Evolutionary conservation across 2,329 filamentous ascomycete species (phyloP), one percentile per base, ranked within the genome.

Genomic region (Aspergillus cejpii): DNA sequence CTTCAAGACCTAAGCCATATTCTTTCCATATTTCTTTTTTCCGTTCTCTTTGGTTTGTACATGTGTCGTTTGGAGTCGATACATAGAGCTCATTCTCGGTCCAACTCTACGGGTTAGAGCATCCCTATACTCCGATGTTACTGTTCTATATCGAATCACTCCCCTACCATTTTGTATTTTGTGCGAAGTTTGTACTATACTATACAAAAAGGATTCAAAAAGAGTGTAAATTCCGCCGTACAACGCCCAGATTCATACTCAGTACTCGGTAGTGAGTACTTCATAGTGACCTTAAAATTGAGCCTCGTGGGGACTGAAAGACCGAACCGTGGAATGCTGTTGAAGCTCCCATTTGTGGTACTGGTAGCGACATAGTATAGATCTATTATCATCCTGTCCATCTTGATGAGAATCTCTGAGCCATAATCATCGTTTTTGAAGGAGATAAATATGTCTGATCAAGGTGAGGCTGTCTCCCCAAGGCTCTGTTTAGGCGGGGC

Each of bases 1-100:
- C 58, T 73, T 75, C 42, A 74, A 82, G 68, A 83, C 79, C 38
- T 74, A 62, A 52, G 44, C 34, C 8, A 24, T 17, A 34, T 17
- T 11, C 15, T 15, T 14, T 6, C 3, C 17, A 15, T 19, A 17
- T 12, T 29, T 14, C 10, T 27, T 23, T 24, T 6, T 37, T 34
- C 12, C 20, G 12, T 20, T 37, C 11, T 3, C 24, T 24, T 38
- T 27, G 11, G 11, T 19, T 20, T 34, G 31, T 34, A 19, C 11
- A 15, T 12, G 8, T 20, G 14, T 34, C 17, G 17, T 34, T 24
- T 38, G 21, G 12, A 31, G 17, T 40, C 26, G n/a, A 38, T 21
- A 21, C 37, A 36, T 36, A 14, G 38, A 26, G 27, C 11, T 28
- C 23, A 15, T 31, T 17, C 29, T 24, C 4, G 20, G 5, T 15